Base-by-base conservation (phyloP, 208 protist genomes). In the Leishmania gerbilli region DNA sequence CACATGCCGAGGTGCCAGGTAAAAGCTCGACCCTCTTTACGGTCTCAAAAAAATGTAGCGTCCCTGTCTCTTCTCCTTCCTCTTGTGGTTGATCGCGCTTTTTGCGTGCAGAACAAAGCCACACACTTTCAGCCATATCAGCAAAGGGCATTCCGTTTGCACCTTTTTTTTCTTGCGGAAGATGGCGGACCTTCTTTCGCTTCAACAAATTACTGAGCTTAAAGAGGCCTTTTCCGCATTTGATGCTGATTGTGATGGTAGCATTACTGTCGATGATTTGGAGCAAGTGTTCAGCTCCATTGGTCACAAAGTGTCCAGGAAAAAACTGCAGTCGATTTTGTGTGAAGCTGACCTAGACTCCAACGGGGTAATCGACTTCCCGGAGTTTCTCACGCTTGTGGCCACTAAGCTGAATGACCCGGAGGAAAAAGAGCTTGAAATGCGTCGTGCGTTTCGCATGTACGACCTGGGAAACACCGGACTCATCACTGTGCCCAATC, bases 201-300 rank as follows among this genome's bases (percentile, higher is more conserved):
- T 99, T 76, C 99, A 99, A 88, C 99, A 99, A 91, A 99, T 99
- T 71, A 99, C 98, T 21, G 99, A 99, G 91, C 99, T 99, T 85
- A 99, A 99, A 91, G 99, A 99, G 86, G 99, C 99, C 2, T 99
- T 99, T 94, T 97, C 98, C 62, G 92, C 99, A 19, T 99, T 99
- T 88, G 99, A 99, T 86, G 99, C 96, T 77, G 99, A 99, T 83
- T 96, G 98, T 75, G 99, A 99, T 95, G 99, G 99, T 40, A 97
- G 89, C 69, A 99, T 99, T 88, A 99, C 99, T 0, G 97, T 99
- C 7, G 99, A 99, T 55, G 99, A 99, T 90, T 90, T 99, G 6
- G 99, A 97, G 76, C 99, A 99, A 34, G 99, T 99, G 17, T 99
- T 99, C 97, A 91, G 98, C 45, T 99, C 99, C 19, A 95, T 99